These are phyloP conservation scores for Chloranthus sessilifolius DNA, from an alignment of 164 flowering plant species.

Conservation along the genomic window DNA sequence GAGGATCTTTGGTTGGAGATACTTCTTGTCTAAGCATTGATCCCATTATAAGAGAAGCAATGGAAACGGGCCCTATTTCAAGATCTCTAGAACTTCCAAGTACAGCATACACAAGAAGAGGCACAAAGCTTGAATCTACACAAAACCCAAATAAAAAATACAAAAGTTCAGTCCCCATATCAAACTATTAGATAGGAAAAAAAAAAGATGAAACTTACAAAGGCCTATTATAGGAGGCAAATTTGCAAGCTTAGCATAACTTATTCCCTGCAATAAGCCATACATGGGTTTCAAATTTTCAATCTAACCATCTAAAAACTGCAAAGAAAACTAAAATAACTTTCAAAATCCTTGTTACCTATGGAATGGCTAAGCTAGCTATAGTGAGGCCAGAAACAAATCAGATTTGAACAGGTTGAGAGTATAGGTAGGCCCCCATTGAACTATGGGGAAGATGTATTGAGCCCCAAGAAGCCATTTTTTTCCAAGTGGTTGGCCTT, in stretches of 20 bases:
- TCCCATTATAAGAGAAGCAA: slow-evolving; percentile 80
- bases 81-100: slow-evolving; percentile 85
- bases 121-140: slow-evolving; percentile 91
- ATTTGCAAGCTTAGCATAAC: slow-evolving; percentile 84
- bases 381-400: slow-evolving; percentile 83
- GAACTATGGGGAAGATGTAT: slow-evolving; percentile 69
- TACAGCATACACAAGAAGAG: slow-evolving; percentile 77
- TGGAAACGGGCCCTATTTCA: slow-evolving; percentile 90
- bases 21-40: slow-evolving; percentile 74
- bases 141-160: background rate
- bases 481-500: slow-evolving; percentile 32
- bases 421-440: slow-evolving; percentile 72
- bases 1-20: slow-evolving; percentile 48
- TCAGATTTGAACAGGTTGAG: slow-evolving; percentile 61
- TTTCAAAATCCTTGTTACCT: too few relatives aligned
- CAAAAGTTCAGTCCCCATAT: too few relatives aligned
- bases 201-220: slow-evolving; percentile 21
- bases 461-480: slow-evolving; percentile 49
- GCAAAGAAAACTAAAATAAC: too few relatives aligned
- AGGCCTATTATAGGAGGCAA: slow-evolving; percentile 72
- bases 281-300: too few relatives aligned
- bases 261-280: slow-evolving; percentile 59
- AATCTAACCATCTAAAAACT: too few relatives aligned
- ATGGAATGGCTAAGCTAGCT: slow-evolving; percentile 92
- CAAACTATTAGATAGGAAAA: too few relatives aligned